Evolutionary conservation across 2,329 filamentous ascomycete species (phyloP), one percentile per base, ranked within the genome.

Genomic region (Cylindrodendrum hubeiense): DNA sequence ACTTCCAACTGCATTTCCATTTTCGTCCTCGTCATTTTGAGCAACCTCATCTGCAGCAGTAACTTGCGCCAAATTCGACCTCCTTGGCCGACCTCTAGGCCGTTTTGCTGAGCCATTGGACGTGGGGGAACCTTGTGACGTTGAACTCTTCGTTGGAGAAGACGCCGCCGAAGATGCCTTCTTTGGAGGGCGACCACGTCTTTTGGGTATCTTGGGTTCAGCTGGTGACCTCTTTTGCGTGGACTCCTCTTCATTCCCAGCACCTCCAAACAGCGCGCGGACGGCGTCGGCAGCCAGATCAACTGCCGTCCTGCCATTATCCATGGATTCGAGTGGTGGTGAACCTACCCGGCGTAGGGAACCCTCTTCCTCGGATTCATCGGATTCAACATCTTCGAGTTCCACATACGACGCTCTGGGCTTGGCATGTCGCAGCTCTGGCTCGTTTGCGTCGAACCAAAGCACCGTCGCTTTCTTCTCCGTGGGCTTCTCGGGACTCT

Each of bases 341-440:
- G 68, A 59, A 22, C 43, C 53, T 15, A 63, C 24, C 39, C 26
- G 46, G 10, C 30, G 30, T 39, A 58, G 54, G 63, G 80, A 68
- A 37, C 83, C 80, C 12, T 84, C 77, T 17, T 82, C 82, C 33
- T 86, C 84, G 4, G 82, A 80, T 8, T 78, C 77, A 22, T 80
- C 80, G 9, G 74, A 60, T 7, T 81, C 79, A 37, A 67, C 37
- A 46, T 87, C 82, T 30, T 85, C 84, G 1, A 79, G 73, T 52
- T 87, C 85, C 3, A 83, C 76, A 58, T 88, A 89, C 1, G 86
- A 87, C 30, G 80, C 68, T 68, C 76, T 82, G 6, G 86, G 86
- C 67, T 83, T 86, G 9, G 86, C 85, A 65, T 87, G 85, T 22
- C 86, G 81, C 21, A 88, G 77, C 12, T 79, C 76, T 22, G 85